Percentiles rank a stretch among this genome's conserved stretches.
These are phyloP conservation scores for Viridothelium virens DNA, from an alignment of 495 filamentous ascomycete genomes.

Conservation along the genomic window DNA sequence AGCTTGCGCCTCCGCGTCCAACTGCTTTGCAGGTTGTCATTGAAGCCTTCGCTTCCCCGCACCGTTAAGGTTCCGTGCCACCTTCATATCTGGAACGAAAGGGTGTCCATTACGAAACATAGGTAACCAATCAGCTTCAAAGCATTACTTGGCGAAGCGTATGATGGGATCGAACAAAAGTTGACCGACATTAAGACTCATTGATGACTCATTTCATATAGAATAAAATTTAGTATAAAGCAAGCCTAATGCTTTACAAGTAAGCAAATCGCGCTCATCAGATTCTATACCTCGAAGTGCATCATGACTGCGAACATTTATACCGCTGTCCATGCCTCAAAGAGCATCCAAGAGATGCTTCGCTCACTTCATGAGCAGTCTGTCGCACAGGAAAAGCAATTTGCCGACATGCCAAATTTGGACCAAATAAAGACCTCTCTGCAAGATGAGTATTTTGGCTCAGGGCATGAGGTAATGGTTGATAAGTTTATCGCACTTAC, in stretches of 20 bases:
- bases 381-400: slow-evolving; percentile 2
- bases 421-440: slow-evolving; percentile 4
- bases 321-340: background rate
- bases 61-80: too few relatives aligned
- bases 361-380: slow-evolving; percentile 11
- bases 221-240: background rate
- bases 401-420: background rate
- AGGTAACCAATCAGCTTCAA: too few relatives aligned
- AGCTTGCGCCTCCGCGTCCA: too few relatives aligned
- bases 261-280: background rate
- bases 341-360: slow-evolving; percentile 6
- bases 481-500: slow-evolving; percentile 50
- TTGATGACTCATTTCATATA: background rate
- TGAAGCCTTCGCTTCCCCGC: too few relatives aligned
- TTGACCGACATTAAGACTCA: too few relatives aligned
- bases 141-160: too few relatives aligned
- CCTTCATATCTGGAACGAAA: too few relatives aligned
- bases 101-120: too few relatives aligned
- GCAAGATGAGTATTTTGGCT: background rate
- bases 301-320: background rate
- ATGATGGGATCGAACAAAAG: too few relatives aligned
- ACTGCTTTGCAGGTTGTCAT: too few relatives aligned
- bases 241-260: background rate
- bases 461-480: slow-evolving; percentile 34
- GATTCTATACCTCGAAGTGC: background rate